phyloP scores from a whole-genome alignment of 805 yeast genomes.

The Zygosaccharomyces pseudorouxii region DNA sequence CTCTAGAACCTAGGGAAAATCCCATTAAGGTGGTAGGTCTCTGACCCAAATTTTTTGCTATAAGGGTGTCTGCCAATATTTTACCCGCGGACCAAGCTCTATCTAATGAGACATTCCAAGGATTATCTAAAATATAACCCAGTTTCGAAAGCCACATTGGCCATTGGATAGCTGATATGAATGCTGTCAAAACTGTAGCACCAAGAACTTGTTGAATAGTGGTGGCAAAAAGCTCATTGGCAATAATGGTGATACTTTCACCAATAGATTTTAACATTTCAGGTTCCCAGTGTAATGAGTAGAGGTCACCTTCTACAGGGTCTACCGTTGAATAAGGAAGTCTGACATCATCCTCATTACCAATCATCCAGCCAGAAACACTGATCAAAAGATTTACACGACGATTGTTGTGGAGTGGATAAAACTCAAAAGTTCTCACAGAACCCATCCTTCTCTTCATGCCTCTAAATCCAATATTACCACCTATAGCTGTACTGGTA shows the following conservation, averaged over 20 bases:
- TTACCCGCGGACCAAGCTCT: constrained; percentile 96
- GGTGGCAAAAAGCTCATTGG: constrained; percentile 88
- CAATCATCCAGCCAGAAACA: constrained; percentile 97
- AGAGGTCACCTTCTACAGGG: constrained; percentile 95
- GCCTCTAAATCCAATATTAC: constrained; percentile 78
- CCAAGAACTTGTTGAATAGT: constrained; percentile 95
- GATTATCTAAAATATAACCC: constrained; percentile 87
- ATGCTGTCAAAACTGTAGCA: constrained; percentile 78
- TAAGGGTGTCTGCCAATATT: constrained; percentile 83
- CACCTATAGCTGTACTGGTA: constrained; percentile 88
- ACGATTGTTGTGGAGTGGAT: constrained; percentile 86
- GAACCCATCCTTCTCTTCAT: constrained; percentile 86
- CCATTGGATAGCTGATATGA: constrained; percentile 88
- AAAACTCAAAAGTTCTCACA: constrained; percentile 88
- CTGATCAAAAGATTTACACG: constrained; percentile 83
- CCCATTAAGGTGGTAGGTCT: constrained; percentile 92
- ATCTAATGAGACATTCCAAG: constrained; percentile 96
- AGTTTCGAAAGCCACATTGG: constrained; percentile 90
- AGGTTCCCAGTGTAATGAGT: constrained; percentile 94
- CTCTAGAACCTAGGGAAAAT: constrained; percentile 88
- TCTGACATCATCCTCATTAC: constrained; percentile 91
- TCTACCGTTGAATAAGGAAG: constrained; percentile 95
- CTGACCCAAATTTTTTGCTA: constrained; percentile 83
- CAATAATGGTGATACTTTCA: constrained; percentile 88
- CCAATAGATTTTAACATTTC: constrained; percentile 95